Evolutionary conservation across 2,329 filamentous ascomycete genomes (phyloP), one percentile per base, ranked within the genome.

Genomic region (Fusarium sp.): DNA sequence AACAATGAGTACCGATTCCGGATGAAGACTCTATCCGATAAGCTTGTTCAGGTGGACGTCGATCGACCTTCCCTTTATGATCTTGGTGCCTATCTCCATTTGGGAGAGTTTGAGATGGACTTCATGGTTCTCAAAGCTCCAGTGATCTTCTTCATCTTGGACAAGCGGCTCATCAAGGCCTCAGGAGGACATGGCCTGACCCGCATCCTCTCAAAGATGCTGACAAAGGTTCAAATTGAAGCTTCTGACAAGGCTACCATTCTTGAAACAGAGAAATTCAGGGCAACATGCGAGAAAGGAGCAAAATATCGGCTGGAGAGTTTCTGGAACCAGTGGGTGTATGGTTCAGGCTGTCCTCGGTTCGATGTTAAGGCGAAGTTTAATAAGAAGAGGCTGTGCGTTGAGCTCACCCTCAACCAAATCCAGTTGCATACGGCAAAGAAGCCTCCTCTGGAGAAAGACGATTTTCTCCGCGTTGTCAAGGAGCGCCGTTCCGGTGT

Each of bases 321-420:
- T 1, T 98, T 99, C 78, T 98, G 97, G 86, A 90, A 91, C 45
- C 95, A 99, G 77, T 99, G 95, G 95, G 88, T 99, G 1, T 88
- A 91, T 69, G 91, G 92, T 13, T 91, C 94, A 18, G 97, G 97
- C 1, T 98, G 94, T 74, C 96, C 97, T 0, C 88, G 90, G 44
- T 97, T 99, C 73, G 86, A 91, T 51, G 92, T 97, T 51, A 92
- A 90, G 41, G 94, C 97, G 71, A 88, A 91, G 20, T 99, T 99
- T 82, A 99, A 99, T 78, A 98, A 98, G 83, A 99, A 99, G 83
- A 92, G 97, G 74, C 86, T 98, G 6, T 94, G 95, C 29, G 94
- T 99, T 2, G 94, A 98, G 79, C 92, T 99, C 85, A 91, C 90
- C 12, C 93, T 99, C 69, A 88, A 87, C 53, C 97, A 99, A 79